A percentile compares a stretch with the other conserved stretches of the same genome.
These are phyloP conservation scores for Colletotrichum godetiae DNA, from an alignment of 2,329 filamentous ascomycete genomes.

Conservation along the genomic window DNA sequence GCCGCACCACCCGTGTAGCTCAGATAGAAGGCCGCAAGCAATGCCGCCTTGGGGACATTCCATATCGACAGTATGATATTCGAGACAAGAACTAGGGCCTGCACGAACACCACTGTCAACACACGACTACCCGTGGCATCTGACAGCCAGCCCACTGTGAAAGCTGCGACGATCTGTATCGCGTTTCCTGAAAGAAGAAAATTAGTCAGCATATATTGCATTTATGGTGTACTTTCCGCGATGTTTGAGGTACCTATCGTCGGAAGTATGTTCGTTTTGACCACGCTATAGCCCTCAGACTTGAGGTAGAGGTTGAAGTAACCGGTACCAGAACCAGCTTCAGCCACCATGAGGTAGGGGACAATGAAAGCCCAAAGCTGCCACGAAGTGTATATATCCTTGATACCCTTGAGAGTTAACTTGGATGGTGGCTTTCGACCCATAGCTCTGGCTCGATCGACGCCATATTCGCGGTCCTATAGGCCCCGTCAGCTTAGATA, in stretches of 20 bases:
- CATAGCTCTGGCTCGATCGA: neutral
- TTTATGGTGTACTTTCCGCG: neutral
- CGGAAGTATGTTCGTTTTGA: neutral
- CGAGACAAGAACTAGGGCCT: neutral
- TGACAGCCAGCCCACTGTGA: neutral
- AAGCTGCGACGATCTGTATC: neutral
- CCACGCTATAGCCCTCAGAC: neutral
- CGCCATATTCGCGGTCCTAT: neutral
- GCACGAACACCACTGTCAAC: neutral
- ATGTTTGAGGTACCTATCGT: neutral
- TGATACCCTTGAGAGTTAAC: neutral
- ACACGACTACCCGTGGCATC: neutral
- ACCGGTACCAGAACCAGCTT: neutral
- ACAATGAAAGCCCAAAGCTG: neutral
- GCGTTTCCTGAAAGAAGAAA: neutral
- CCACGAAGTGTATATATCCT: neutral
- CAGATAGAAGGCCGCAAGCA: slow-evolving; percentile 2
- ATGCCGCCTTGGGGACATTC: neutral
- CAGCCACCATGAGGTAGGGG: neutral
- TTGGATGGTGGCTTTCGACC: neutral
- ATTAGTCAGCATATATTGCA: neutral
- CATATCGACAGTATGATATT: neutral
- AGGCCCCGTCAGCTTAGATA: too few species aligned
- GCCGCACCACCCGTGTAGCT: slow-evolving; percentile 16
- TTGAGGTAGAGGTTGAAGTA: neutral